These are phyloP conservation scores for Solanum appendiculatum DNA, from an alignment of 257 asterid genomes.

Conservation along the genomic window DNA sequence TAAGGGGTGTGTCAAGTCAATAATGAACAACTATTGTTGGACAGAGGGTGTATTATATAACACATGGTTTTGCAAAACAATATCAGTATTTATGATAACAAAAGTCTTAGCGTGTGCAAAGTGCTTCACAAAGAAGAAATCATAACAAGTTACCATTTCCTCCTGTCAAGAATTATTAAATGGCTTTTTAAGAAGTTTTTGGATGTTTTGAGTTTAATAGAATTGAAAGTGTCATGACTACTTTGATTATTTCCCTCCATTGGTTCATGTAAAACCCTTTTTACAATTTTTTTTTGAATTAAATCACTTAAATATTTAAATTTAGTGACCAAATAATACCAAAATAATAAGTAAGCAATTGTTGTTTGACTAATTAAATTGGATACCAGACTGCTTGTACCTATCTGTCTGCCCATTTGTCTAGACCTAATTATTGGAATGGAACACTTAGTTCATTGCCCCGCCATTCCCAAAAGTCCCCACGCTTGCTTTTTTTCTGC, in stretches of 20 bases:
- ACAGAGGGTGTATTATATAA: no score
- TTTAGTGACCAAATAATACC: neutral
- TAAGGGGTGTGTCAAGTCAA: no score
- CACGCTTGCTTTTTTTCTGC: accelerated
- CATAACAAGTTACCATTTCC: neutral
- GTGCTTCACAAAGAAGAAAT: neutral
- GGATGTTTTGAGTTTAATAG: neutral
- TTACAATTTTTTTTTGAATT: neutral
- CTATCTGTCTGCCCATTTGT: neutral
- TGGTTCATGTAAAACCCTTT: neutral
- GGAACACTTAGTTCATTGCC: neutral
- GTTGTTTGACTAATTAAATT: neutral
- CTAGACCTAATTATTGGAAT: neutral
- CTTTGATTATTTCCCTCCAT: neutral
- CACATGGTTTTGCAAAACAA: no score
- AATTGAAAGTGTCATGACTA: neutral
- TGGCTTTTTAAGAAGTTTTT: neutral
- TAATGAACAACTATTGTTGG: no score
- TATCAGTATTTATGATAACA: no score
- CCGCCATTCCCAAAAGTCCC: no score
- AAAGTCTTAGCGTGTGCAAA: no score
- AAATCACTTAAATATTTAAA: neutral
- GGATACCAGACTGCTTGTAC: neutral
- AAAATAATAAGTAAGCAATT: neutral
- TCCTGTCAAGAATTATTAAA: neutral